Evolutionary conservation across 805 yeast genomes (phyloP), one percentile per base, ranked within the genome.

Genomic region (Clavispora asparagi): DNA sequence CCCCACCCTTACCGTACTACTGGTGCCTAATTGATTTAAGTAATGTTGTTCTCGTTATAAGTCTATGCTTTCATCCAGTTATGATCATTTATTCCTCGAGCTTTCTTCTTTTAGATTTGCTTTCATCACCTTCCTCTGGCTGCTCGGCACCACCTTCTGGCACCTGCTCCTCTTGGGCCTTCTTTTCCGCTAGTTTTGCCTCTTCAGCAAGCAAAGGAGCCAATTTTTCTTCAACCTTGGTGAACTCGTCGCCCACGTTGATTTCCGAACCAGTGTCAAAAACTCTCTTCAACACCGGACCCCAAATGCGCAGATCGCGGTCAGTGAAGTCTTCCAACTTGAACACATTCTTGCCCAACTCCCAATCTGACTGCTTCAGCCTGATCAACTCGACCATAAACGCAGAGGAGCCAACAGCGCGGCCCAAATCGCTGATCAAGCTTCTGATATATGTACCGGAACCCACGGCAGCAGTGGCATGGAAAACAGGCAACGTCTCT

Each of bases 391-490:
- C 82, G 8, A 85, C 96, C 96, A 94, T 91, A 59, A 89, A 89
- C 0, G 96, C 88, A 25, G 87, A 79, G 0, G 91, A 81, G 14
- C 85, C 83, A 60, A 91, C 68, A 0, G 92, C 85, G 49, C 85
- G 78, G 1, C 96, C 98, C 39, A 87, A 73, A 59, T 94, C 99
- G 65, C 95, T 88, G 41, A 94, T 75, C 44, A 94, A 68, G 2
- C 97, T 85, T 54, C 99, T 77, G 41, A 94, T 90, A 58, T 94
- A 94, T 0, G 98, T 94, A 1, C 99, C 99, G 0, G 97, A 89
- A 1, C 96, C 85, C 0, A 92, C 99, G 31, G 79, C 76, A 4
- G 95, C 79, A 13, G 76, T 77, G 54, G 94, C 79, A 56, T 85
- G 91, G 25, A 92, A 57, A 41, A 85, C 56, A 2, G 95, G 94